Base-by-base conservation (phyloP, 2,329 filamentous ascomycete genomes). In the Calonectria pteridis region DNA sequence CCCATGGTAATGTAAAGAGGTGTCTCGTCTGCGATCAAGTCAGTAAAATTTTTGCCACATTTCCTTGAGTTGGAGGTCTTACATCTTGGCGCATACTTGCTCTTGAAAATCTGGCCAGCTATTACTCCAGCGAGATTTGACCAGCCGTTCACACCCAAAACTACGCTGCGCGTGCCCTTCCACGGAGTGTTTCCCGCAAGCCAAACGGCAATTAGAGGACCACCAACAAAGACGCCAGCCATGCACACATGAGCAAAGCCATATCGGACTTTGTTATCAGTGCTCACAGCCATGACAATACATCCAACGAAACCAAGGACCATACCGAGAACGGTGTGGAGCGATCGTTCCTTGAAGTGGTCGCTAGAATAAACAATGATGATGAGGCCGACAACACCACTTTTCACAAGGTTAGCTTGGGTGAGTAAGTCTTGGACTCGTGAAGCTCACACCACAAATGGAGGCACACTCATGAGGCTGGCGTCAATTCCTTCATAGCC, bases 1-100 rank as follows among this genome's bases (percentile, higher is more conserved):
- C 55, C 55, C 55, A 59, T 59, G 14, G 55, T 59, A 20, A 59
- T 28, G 23, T 59, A 59, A 59, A 59, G 55, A 40, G 55, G 55
- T 2, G 55, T 59, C 55, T 59, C 55, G 40, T 59, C 55, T 59
- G 55, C 23, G 6, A 59, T 20, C 6, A 59, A 28, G 55, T 59
- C 13, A 59, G 33, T 4, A n/a, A 7, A 43, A 4, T 18, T 28
- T 40, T 4, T 26, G 14, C 3, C n/a, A 46, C 9, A 11, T 37
- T 9, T 59, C 28, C 6, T 18, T 16, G 14, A 40, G 14, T 40
- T 23, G 3, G 14, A 14, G 1, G 3, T 59, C 55, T 59, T 23
- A 59, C 55, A 59, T 59, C 55, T 37, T 40, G 55, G 55, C 23
- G 55, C 55, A 20, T 59, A 59, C n/a, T 59, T 59, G 55, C 55